These are phyloP conservation scores for Mycena latifolia DNA, from an alignment of 768 basidiomycete genomes.

Conservation along the genomic window DNA sequence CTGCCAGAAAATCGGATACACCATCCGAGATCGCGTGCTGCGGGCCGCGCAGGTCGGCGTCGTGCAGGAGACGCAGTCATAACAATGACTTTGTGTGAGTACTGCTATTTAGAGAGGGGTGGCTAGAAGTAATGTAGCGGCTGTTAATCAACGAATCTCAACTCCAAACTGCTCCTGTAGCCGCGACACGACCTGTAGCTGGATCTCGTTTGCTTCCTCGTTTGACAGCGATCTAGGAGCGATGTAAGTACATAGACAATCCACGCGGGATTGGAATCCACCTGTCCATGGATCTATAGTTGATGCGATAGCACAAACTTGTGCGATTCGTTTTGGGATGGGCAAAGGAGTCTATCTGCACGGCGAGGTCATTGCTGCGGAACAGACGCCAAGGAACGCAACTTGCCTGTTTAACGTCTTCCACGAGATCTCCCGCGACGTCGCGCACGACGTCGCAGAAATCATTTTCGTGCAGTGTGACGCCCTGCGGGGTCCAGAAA, in stretches of 20 bases:
- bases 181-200: conserved; percentile 68
- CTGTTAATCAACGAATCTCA: conserved; percentile 83
- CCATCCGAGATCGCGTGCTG: conserved; percentile 93
- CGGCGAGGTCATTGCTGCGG: conserved; percentile 26
- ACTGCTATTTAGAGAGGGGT: conserved; percentile 46
- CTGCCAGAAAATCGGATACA: conserved; percentile 92
- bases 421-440: conserved; percentile 91
- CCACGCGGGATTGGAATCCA: conserved; percentile 42
- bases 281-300: conserved; percentile 98
- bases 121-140: conserved; percentile 48
- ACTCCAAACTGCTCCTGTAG: conserved; percentile 78
- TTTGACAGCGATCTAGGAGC: conserved; percentile 83
- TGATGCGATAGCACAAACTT: conserved; percentile 91
- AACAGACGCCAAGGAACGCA: not conserved
- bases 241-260: conserved; percentile 17
- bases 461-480: conserved; percentile 89
- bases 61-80: conserved; percentile 73
- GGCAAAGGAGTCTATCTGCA: conserved; percentile 89
- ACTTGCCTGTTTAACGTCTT: conserved; percentile 87
- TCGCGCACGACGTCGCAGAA: conserved; percentile 96
- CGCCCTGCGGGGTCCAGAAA: conserved; percentile 85
- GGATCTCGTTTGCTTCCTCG: conserved; percentile 89
- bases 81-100: conserved; percentile 31
- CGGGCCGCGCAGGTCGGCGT: conserved; percentile 98
- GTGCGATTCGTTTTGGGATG: conserved; percentile 88